Evolutionary conservation across 495 filamentous ascomycete species (phyloP).

Genomic region (Penicillium ucsense): DNA sequence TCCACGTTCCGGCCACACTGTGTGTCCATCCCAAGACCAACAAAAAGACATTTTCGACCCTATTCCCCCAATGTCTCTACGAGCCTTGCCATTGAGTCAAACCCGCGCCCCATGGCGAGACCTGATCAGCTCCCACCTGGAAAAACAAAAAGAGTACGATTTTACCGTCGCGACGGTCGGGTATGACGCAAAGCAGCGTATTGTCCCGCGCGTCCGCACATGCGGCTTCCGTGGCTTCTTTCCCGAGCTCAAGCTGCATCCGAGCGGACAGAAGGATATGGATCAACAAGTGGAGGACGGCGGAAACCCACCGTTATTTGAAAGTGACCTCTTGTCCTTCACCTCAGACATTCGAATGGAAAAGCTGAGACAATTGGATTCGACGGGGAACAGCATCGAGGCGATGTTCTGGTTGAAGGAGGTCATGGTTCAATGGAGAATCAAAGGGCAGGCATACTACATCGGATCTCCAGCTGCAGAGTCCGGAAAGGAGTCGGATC

Average conservation of each 20-base stretch:
- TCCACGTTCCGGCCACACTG: too few species aligned
- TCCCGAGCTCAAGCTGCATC: constrained; percentile 42
- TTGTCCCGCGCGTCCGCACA: constrained; percentile 50
- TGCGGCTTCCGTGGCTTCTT: constrained; percentile 81
- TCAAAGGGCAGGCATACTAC: constrained; percentile 66
- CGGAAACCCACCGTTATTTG: constrained; percentile 55
- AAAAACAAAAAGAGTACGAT: constrained; percentile 49
- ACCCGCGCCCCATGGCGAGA: constrained; percentile 55
- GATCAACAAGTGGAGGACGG: constrained; percentile 42
- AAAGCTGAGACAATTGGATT: constrained; percentile 58
- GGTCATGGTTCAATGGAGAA: constrained; percentile 68
- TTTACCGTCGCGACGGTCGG: constrained; percentile 65
- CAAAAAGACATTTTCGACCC: too few species aligned
- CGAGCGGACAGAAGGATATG: constrained; percentile 51
- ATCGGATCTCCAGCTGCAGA: constrained; percentile 53
- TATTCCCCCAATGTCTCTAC: not conserved
- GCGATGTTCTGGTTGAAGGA: constrained; percentile 75
- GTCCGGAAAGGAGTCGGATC: constrained; percentile 23
- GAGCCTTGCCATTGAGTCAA: constrained; percentile 1
- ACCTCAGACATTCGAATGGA: constrained; percentile 84
- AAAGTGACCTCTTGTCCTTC: constrained; percentile 68
- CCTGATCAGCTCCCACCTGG: constrained; percentile 55
- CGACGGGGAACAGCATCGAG: constrained; percentile 57
- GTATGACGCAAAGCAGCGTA: constrained; percentile 21
- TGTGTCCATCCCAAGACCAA: too few species aligned